These are phyloP conservation scores for Populus hybrid DNA, from an alignment of 441 rosid genomes.

Conservation along the genomic window DNA sequence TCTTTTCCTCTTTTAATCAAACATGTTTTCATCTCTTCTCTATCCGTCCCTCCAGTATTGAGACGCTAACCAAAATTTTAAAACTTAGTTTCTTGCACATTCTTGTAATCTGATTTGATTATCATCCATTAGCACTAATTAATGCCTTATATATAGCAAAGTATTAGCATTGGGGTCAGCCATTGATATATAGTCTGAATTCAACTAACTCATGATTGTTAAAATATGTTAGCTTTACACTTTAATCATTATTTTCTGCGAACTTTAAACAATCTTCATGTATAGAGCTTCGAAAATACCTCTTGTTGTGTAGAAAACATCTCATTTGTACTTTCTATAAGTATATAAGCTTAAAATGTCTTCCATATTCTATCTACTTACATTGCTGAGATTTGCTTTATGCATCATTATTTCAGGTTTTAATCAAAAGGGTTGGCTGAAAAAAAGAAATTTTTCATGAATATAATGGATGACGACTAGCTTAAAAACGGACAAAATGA, in stretches of 20 bases:
- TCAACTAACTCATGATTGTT: not conserved
- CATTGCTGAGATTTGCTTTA: not conserved
- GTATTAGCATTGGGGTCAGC: not conserved
- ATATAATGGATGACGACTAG: too few species aligned
- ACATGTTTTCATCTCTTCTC: too few species aligned
- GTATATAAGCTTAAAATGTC: not conserved
- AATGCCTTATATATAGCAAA: not conserved
- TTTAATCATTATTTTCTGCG: not conserved
- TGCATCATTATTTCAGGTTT: too few species aligned
- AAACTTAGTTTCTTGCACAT: not conserved
- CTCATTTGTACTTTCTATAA: not conserved
- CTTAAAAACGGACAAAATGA: not conserved
- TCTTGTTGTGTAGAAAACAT: not conserved
- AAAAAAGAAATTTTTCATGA: too few species aligned
- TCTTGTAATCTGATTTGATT: not conserved
- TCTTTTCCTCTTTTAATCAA: too few species aligned
- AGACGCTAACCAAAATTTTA: not conserved
- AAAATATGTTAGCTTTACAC: not conserved
- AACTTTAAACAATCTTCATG: not conserved
- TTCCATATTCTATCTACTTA: not conserved
- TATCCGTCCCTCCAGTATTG: too few species aligned
- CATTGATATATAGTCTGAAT: too few species aligned
- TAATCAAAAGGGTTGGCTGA: too few species aligned
- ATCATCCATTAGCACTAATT: not conserved
- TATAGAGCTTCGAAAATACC: not conserved